Conservation (phyloP, 345 rosid species). For the Gossypium ekmanianum region DNA sequence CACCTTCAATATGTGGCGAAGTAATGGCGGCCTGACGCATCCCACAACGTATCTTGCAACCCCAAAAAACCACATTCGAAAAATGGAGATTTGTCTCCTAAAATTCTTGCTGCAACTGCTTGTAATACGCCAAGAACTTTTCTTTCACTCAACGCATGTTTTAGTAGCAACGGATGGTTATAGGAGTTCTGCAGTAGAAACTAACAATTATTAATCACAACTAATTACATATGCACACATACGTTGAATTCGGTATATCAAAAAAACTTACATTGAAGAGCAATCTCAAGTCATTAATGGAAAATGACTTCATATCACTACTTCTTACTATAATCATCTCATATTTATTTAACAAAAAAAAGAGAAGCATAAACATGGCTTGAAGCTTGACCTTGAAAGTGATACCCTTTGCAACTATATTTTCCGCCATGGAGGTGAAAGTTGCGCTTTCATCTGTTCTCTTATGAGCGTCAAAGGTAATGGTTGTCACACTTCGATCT, state of each 20-base stretch:
- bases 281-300: not conserved
- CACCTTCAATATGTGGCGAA: conserved; percentile 53
- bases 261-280: not conserved
- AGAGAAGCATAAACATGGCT: not conserved
- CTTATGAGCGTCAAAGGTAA: conserved; percentile 22
- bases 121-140: conserved; percentile 14
- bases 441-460: conserved; percentile 28
- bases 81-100: conserved; percentile 57
- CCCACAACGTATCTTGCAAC: conserved; percentile 61
- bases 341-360: not conserved
- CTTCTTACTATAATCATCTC: not conserved
- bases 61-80: conserved; percentile 43
- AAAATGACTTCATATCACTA: too few relatives aligned
- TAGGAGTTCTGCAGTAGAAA: conserved; percentile 38
- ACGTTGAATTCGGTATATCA: not conserved
- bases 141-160: not conserved
- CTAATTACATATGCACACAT: not conserved
- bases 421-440: conserved; percentile 23
- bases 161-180: conserved; percentile 18
- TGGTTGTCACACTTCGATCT: conserved; percentile 13
- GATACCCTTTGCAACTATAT: conserved; percentile 30
- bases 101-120: conserved; percentile 41
- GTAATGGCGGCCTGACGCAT: conserved; percentile 41
- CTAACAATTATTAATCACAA: not conserved
- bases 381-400: conserved; percentile 9